phyloP scores from a whole-genome alignment of 1,284 basidiomycete genomes.

The Heterobasidion irregulare region DNA sequence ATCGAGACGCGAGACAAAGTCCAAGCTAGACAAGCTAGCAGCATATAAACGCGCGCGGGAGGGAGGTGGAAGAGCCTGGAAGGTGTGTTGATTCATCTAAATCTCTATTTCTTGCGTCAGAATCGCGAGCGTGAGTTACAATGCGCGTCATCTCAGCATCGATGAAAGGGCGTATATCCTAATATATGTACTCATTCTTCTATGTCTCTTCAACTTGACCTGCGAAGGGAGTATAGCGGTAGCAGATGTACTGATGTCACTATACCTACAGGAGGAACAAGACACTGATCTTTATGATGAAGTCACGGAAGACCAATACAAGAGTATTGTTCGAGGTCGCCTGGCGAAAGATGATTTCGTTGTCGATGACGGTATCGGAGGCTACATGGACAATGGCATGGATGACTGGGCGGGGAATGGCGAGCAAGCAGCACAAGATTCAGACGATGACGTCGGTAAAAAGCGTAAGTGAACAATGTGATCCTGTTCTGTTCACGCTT shows the following conservation, averaged over 20 bases:
- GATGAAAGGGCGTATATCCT: neutral
- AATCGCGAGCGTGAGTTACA: too few relatives aligned
- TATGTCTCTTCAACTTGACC: neutral
- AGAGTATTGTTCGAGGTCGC: slow-evolving; percentile 75
- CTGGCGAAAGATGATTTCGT: slow-evolving; percentile 94
- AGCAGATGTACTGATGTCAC: neutral
- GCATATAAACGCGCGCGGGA: slow-evolving; percentile 26
- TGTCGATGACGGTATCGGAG: slow-evolving; percentile 86
- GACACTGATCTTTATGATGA: slow-evolving; percentile 84
- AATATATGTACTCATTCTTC: neutral
- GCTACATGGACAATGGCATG: slow-evolving; percentile 94
- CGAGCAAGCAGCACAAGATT: slow-evolving; percentile 35
- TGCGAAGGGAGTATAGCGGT: neutral
- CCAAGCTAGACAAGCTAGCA: slow-evolving; percentile 23
- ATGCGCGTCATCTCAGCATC: neutral
- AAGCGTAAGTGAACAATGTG: slow-evolving; percentile 25
- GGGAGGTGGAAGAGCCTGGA: slow-evolving; percentile 25
- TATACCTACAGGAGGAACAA: slow-evolving; percentile 29
- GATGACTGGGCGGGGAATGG: slow-evolving; percentile 71
- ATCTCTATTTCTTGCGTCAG: neutral
- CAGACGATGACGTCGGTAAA: slow-evolving; percentile 9
- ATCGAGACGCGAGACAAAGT: slow-evolving; percentile 18
- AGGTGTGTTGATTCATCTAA: slow-evolving; percentile 17
- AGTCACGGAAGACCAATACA: slow-evolving; percentile 89
- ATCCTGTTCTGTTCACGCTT: neutral